Base-by-base conservation (phyloP, 2,329 filamentous ascomycete species). In the Davidsoniella eucalypti region DNA sequence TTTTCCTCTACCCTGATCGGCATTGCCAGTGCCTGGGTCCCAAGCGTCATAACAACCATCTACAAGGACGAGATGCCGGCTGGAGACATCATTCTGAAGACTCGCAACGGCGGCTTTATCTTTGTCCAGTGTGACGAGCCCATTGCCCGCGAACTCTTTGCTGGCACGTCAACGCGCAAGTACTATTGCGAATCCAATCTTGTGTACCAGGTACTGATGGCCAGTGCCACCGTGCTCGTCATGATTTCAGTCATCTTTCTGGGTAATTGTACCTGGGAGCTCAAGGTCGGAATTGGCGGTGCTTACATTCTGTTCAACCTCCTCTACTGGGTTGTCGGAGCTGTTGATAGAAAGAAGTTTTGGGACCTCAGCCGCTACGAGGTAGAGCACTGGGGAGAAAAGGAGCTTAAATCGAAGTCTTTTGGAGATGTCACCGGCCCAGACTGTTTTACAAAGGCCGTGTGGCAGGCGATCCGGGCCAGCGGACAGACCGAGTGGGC, bases 71-170 rank as follows among this genome's bases (percentile, higher is more conserved):
- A 66, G 17, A 70, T 77, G 0, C 76, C 75, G 1, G 56, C 56
- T 2, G 76, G 75, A 1, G 76, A 80, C 54, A 69, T 81, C n/a
- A 68, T 79, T 25, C 78, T 80, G 50, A 69, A 72, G 25, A 80
- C 76, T 1, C 69, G 75, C 5, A 71, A 75, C 55, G 76, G 76
- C 1, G 75, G 73, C 1, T 78, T 80, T 55, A 59, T 81, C 2
- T 63, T 78, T 5, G 63, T 81, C 14, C 65, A 66, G 43, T 79
- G 76, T 57, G 68, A 69, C 4, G 76, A 80, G 58, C 70, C 76
- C 29, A 71, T 80, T 2, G 72, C 75, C 1, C 68, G 77, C n/a
- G 76, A 80, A 58, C 66, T 81, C 0, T 80, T 80, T 60, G 70
- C 68, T 0, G 75, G 75, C 14, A 78, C 73, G 0, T 76, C 80